A percentile compares a stretch with the other conserved stretches of the same genome.
Conservation (phyloP, 768 basidiomycete genomes). For the Tephrocybe sp. region DNA sequence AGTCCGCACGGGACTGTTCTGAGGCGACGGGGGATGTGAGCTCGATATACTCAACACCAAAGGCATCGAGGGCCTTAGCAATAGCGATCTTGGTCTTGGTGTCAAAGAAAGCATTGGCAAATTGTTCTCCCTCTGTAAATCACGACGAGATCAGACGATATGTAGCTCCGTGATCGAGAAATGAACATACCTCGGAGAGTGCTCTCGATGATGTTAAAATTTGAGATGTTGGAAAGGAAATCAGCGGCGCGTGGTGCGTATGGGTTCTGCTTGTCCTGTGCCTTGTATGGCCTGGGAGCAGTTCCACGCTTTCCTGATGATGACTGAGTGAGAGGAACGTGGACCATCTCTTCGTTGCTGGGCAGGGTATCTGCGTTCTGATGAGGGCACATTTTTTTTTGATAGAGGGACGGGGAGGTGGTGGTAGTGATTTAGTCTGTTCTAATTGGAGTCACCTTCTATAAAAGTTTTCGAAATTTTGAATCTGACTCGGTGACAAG, state of each 20-base stretch:
- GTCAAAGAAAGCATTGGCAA: constrained; percentile 99
- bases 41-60: constrained; percentile 99
- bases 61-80: constrained; percentile 95
- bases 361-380: constrained; percentile 47
- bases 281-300: constrained; percentile 31
- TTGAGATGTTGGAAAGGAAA: constrained; percentile 88
- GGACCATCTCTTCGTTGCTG: constrained; percentile 62
- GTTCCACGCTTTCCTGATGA: constrained; percentile 45
- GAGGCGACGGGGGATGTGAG: constrained; percentile 98
- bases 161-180: neutral
- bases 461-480: constrained; percentile 18
- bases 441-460: neutral
- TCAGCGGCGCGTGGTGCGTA: constrained; percentile 91
- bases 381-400: constrained; percentile 60
- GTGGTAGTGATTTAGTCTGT: constrained; percentile 7
- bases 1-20: constrained; percentile 90
- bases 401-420: constrained; percentile 11
- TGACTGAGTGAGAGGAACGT: constrained; percentile 53
- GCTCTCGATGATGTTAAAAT: constrained; percentile 96
- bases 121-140: constrained; percentile 92
- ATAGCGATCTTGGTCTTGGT: constrained; percentile 99
- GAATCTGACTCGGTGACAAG: constrained; percentile 13
- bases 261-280: constrained; percentile 58
- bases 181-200: constrained; percentile 79
- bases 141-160: constrained; percentile 10